Evolutionary conservation across 352 stramenopile species (phyloP).

Genomic region (Pythium dissimile): DNA sequence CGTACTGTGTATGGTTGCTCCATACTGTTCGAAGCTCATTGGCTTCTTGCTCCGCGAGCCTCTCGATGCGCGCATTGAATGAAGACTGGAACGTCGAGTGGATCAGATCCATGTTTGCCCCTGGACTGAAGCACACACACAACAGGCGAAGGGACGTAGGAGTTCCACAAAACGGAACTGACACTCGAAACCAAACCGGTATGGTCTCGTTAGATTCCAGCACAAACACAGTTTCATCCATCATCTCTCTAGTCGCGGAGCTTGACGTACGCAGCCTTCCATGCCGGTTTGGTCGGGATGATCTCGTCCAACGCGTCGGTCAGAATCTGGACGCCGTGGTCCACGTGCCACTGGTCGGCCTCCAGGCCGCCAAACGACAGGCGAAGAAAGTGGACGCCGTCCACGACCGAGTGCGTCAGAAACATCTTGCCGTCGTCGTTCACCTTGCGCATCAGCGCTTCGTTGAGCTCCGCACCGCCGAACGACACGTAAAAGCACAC

Average conservation of each 20-base stretch:
- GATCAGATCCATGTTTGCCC: constrained; percentile 53
- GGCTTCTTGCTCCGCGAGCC: constrained; percentile 46
- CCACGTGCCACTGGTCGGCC: constrained; percentile 40
- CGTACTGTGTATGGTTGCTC: too few relatives aligned
- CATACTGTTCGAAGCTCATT: constrained; percentile 46
- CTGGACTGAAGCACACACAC: too few relatives aligned
- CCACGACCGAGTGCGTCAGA: constrained; percentile 63
- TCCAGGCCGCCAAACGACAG: constrained; percentile 50
- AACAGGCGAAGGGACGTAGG: background rate
- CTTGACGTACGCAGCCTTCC: constrained; percentile 22
- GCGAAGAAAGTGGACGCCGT: constrained; percentile 48
- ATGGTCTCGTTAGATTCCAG: too few relatives aligned
- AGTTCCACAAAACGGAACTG: too few relatives aligned
- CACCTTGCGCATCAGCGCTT: constrained; percentile 47
- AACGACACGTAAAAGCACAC: constrained; percentile 63
- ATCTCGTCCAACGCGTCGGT: constrained; percentile 29
- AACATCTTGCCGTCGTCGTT: constrained; percentile 60
- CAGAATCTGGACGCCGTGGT: constrained; percentile 37
- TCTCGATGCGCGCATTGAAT: constrained; percentile 55
- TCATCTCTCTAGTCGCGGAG: background rate
- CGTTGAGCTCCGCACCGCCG: constrained; percentile 38
- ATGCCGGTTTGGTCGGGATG: constrained; percentile 29
- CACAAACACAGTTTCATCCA: too few relatives aligned
- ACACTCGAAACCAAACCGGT: too few relatives aligned
- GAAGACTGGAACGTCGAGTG: constrained; percentile 64